phyloP scores from a whole-genome alignment of 345 rosid genomes.

The Citrus inodora region DNA sequence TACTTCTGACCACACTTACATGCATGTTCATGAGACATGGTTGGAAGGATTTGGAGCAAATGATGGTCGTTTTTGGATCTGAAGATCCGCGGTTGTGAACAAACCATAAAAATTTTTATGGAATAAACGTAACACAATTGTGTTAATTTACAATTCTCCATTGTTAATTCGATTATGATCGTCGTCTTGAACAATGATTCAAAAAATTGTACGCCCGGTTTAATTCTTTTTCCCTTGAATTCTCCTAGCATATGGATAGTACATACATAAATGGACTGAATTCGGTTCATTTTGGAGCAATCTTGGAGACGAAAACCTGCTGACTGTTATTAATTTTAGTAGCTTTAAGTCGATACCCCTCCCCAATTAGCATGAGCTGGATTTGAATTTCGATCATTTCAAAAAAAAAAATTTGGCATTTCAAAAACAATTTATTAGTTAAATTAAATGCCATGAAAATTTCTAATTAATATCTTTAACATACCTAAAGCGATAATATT shows the following conservation, averaged over 20 bases:
- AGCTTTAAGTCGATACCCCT: background rate
- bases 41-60: conserved; percentile 41
- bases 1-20: conserved; percentile 29
- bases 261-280: background rate
- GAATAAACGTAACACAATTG: background rate
- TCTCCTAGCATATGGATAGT: background rate
- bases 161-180: background rate
- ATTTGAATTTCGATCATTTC: too few species aligned
- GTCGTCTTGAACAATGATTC: too few species aligned
- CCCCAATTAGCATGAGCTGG: background rate
- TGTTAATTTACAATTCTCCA: background rate
- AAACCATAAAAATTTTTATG: background rate
- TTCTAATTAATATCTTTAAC: too few species aligned
- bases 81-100: conserved; percentile 14
- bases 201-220: background rate
- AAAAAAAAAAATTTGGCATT: too few species aligned
- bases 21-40: conserved; percentile 77
- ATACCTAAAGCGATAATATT: too few species aligned
- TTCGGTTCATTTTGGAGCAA: background rate
- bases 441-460: too few species aligned
- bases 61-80: conserved; percentile 45
- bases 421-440: too few species aligned
- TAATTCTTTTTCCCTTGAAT: background rate
- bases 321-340: background rate
- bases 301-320: background rate